phyloP scores from a whole-genome alignment of 768 basidiomycete genomes.

The Pisolithus sp. region DNA sequence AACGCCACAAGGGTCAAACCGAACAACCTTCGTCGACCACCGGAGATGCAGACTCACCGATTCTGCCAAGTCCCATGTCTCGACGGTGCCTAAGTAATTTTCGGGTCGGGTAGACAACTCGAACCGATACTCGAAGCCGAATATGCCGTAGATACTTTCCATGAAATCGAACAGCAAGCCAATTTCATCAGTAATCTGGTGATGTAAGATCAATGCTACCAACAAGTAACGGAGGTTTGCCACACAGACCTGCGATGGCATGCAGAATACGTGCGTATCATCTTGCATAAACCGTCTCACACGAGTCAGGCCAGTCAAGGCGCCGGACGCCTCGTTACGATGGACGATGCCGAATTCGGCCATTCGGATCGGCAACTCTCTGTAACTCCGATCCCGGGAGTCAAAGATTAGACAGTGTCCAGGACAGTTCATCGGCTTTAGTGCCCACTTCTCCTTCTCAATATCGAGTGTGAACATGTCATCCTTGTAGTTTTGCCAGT shows the following conservation, averaged over 20 bases:
- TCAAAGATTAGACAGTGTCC: conserved; percentile 97
- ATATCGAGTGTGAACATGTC: conserved; percentile 95
- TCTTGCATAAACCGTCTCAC: conserved; percentile 96
- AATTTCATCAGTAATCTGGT: conserved; percentile 82
- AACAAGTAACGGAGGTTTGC: neutral
- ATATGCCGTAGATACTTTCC: conserved; percentile 86
- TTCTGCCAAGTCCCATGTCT: conserved; percentile 90
- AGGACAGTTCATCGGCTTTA: conserved; percentile 99
- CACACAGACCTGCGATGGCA: conserved; percentile 67
- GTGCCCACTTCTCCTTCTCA: conserved; percentile 93
- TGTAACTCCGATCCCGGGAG: conserved; percentile 87
- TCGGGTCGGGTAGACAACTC: conserved; percentile 95
- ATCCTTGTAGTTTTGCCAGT: conserved; percentile 97
- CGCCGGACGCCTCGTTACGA: conserved; percentile 93
- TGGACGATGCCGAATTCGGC: conserved; percentile 98
- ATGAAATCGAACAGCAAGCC: conserved; percentile 88
- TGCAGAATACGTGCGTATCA: conserved; percentile 98
- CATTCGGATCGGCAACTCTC: conserved; percentile 94
- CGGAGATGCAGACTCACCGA: conserved; percentile 37
- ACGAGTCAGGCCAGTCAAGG: conserved; percentile 86
- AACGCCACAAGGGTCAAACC: conserved; percentile 1
- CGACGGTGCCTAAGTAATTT: conserved; percentile 82
- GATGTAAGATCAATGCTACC: conserved; percentile 1
- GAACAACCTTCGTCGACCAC: neutral
- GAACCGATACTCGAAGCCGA: conserved; percentile 91